These are phyloP conservation scores for Fusarium bactridioides DNA, from an alignment of 2,329 filamentous ascomycete species.

Conservation along the genomic window DNA sequence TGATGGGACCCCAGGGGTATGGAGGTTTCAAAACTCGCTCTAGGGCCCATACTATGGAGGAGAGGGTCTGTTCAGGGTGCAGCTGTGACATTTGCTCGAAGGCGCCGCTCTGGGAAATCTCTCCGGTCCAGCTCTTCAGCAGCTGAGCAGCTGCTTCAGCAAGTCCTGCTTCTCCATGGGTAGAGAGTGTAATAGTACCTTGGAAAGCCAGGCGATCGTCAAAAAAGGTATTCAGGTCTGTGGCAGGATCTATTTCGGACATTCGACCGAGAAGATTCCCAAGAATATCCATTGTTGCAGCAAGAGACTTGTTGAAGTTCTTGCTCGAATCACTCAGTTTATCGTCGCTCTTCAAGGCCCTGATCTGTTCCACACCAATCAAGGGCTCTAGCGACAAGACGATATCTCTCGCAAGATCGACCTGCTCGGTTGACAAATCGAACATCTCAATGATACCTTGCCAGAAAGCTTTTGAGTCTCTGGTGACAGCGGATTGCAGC, in stretches of 20 bases:
- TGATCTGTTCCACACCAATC: slow-evolving; percentile 78
- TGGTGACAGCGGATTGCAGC: slow-evolving; percentile 72
- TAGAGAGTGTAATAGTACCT: slow-evolving; percentile 78
- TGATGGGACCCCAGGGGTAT: slow-evolving; percentile 64
- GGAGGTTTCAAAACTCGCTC: slow-evolving; percentile 48
- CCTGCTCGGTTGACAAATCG: slow-evolving; percentile 75
- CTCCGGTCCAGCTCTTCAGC: slow-evolving; percentile 80
- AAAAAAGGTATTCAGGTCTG: slow-evolving; percentile 75
- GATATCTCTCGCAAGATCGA: slow-evolving; percentile 78
- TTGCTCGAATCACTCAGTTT: slow-evolving; percentile 52
- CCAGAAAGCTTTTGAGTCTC: slow-evolving; percentile 65
- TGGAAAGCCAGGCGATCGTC: slow-evolving; percentile 72
- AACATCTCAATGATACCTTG: slow-evolving; percentile 69
- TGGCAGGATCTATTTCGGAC: slow-evolving; percentile 73
- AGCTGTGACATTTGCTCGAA: slow-evolving; percentile 51
- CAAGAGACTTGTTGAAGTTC: slow-evolving; percentile 80
- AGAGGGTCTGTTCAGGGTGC: slow-evolving; percentile 51
- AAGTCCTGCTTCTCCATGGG: slow-evolving; percentile 81
- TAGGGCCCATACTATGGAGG: slow-evolving; percentile 54
- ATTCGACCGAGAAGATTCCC: slow-evolving; percentile 80
- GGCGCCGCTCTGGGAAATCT: slow-evolving; percentile 58
- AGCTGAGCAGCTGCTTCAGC: slow-evolving; percentile 83
- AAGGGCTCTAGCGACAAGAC: slow-evolving; percentile 75
- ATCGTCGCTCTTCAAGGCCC: slow-evolving; percentile 57
- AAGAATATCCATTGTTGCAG: slow-evolving; percentile 64